Conservation (phyloP, 1,139 yeast species). For the Komagataea norvegica region DNA sequence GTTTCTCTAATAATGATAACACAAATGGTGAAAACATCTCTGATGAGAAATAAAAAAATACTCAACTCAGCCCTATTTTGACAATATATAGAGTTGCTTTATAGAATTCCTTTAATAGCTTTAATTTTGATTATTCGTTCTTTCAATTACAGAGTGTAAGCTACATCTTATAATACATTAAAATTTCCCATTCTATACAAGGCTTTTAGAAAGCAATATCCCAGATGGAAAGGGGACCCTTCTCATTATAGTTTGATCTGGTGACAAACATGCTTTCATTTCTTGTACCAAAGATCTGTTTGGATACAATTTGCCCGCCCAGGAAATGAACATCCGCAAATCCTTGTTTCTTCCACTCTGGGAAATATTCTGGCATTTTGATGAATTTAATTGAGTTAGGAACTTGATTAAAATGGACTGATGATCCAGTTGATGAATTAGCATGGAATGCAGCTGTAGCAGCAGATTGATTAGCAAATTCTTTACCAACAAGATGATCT, state of each 20-base stretch:
- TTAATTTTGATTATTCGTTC: no score
- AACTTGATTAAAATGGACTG: slow-evolving; percentile 49
- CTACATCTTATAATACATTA: no score
- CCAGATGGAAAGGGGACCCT: slow-evolving; percentile 68
- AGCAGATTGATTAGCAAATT: slow-evolving; percentile 26
- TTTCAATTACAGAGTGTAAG: no score
- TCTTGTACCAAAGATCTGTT: slow-evolving; percentile 70
- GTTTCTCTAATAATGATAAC: no score
- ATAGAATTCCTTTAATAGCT: no score
- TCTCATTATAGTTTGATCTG: slow-evolving; percentile 67
- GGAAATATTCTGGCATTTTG: slow-evolving; percentile 85
- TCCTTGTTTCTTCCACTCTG: slow-evolving; percentile 88
- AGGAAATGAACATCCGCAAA: slow-evolving; percentile 74
- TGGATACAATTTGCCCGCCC: slow-evolving; percentile 86
- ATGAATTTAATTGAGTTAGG: slow-evolving; percentile 69
- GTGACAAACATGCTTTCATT: slow-evolving; percentile 63
- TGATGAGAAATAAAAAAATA: no score
- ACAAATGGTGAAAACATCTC: no score
- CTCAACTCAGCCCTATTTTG: no score
- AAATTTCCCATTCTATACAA: no score
- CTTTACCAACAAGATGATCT: slow-evolving; percentile 47
- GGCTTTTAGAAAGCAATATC: slow-evolving; percentile 35
- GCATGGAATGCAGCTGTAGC: slow-evolving; percentile 32
- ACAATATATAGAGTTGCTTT: no score
- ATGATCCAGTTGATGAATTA: slow-evolving; percentile 29